Evolutionary conservation across 2,329 filamentous ascomycete genomes (phyloP), one percentile per base, ranked within the genome.

Genomic region (Penicillium sp.): DNA sequence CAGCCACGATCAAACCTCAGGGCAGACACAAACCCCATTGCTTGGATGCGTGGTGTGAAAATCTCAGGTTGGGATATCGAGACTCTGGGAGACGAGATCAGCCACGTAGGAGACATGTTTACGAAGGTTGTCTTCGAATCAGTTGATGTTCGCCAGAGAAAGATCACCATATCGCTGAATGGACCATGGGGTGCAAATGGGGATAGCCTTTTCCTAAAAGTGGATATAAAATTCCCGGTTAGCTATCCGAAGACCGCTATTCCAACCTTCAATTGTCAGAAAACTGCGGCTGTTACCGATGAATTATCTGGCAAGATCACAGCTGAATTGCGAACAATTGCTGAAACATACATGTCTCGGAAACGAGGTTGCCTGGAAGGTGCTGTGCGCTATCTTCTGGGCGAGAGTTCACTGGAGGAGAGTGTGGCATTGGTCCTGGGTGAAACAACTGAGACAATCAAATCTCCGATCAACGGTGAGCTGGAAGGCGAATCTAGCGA

Each of bases 401-500:
- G 85, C 7, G 85, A 87, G 66, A 79, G 81, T 55, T 78, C 74
- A 54, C 73, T 87, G 5, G 81, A 87, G 58, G 84, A 87, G 42
- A 84, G 81, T 58, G 76, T 85, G 26, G 71, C 73, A 55, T 79
- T 72, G 73, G 75, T 77, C 48, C 75, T 79, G 46, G 84, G 88
- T 11, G 82, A 86, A 62, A 87, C 90, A 62, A 73, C 86, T 8
- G 66, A 77, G 62, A 72, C 76, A 59, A 62, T 79, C 52, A 77
- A 80, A 59, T 74, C 76, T 45, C 72, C 78, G 14, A 61, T 76
- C 55, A 71, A 78, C 49, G 71, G 71, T 19, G 69, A 70, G 47
- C 54, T 80, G 37, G 78, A 74, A 29, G 89, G 90, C 56, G 91
- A 90, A 63, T 97, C 91, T 3, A 96, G 90, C 66, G 89, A 91